phyloP scores from a whole-genome alignment of 805 yeast genomes.

The Alloascoidea hylecoeti region DNA sequence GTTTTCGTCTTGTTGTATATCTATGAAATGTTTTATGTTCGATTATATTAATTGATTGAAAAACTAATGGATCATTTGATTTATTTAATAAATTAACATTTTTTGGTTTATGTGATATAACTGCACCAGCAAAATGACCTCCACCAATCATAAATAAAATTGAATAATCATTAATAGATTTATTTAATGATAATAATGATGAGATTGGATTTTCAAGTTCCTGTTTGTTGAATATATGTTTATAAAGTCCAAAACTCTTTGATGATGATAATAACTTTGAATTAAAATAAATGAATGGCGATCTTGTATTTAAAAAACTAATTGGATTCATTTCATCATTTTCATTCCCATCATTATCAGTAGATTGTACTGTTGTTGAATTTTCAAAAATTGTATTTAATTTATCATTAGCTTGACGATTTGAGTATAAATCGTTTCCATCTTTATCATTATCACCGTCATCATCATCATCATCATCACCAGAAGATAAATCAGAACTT shows the following conservation, averaged over 20 bases:
- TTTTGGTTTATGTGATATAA: slow-evolving; percentile 56
- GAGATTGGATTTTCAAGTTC: slow-evolving; percentile 34
- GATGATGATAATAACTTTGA: slow-evolving; percentile 28
- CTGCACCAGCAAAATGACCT: slow-evolving; percentile 96
- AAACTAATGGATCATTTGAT: slow-evolving; percentile 25
- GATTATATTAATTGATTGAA: slow-evolving; percentile 51
- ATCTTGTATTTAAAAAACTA: slow-evolving; percentile 49
- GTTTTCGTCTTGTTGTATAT: slow-evolving; percentile 91
- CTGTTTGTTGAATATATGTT: slow-evolving; percentile 34
- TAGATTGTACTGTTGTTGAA: not conserved
- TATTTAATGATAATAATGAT: slow-evolving; percentile 26
- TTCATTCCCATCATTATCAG: slow-evolving; percentile 6
- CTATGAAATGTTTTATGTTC: slow-evolving; percentile 84
- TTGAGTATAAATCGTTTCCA: too few species aligned
- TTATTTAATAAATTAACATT: not conserved
- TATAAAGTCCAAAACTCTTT: slow-evolving; percentile 54
- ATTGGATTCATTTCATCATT: slow-evolving; percentile 21
- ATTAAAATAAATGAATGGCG: slow-evolving; percentile 52
- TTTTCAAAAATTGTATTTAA: not conserved
- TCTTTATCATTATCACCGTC: slow-evolving; percentile 7
- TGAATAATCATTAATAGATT: slow-evolving; percentile 22
- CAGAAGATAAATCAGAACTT: slow-evolving; percentile 34
- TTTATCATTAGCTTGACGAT: not conserved
- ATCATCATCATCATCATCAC: slow-evolving; percentile 18
- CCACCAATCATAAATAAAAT: slow-evolving; percentile 93